phyloP scores from a whole-genome alignment of 2,329 filamentous ascomycete genomes.

The Penicillium paneum region DNA sequence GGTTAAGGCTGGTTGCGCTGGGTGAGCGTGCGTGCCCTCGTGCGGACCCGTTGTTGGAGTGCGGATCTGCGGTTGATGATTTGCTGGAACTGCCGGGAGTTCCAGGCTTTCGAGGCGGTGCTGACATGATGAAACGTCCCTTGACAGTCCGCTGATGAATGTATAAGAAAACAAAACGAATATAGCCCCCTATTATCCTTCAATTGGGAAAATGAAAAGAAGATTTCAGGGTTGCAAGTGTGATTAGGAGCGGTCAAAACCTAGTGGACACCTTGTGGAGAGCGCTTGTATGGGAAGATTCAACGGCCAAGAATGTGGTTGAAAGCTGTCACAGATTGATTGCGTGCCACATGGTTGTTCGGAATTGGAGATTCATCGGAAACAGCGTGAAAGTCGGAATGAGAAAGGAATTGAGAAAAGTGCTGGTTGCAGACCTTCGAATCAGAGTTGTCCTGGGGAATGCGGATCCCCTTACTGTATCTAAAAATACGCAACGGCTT shows the following conservation, averaged over 20 bases:
- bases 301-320: slow-evolving; percentile 13
- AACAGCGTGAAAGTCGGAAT: slow-evolving; percentile 19
- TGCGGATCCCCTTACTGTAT: slow-evolving; percentile 26
- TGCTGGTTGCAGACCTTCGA: slow-evolving; percentile 17
- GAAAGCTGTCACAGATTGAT: slow-evolving; percentile 23
- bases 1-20: slow-evolving; percentile 50
- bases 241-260: slow-evolving; percentile 26
- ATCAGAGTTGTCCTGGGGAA: slow-evolving; percentile 18
- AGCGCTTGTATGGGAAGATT: slow-evolving; percentile 15
- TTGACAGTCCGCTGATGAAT: slow-evolving; percentile 7
- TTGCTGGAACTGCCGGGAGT: slow-evolving; percentile 34
- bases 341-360: slow-evolving; percentile 24
- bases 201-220: slow-evolving; percentile 1
- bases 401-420: slow-evolving; percentile 9
- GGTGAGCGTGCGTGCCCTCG: slow-evolving; percentile 49
- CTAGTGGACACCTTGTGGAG: slow-evolving; percentile 24
- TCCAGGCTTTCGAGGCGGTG: slow-evolving; percentile 44
- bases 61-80: slow-evolving; percentile 30
- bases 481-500: slow-evolving; percentile 24
- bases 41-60: slow-evolving; percentile 34
- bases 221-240: slow-evolving; percentile 14
- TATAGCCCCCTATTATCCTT: neutral
- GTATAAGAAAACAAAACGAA: slow-evolving; percentile 14
- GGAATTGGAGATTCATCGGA: slow-evolving; percentile 19
- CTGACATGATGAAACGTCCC: slow-evolving; percentile 39